These are phyloP conservation scores for Stylosanthes scabra DNA, from an alignment of 331 rosid genomes.

Conservation along the genomic window DNA sequence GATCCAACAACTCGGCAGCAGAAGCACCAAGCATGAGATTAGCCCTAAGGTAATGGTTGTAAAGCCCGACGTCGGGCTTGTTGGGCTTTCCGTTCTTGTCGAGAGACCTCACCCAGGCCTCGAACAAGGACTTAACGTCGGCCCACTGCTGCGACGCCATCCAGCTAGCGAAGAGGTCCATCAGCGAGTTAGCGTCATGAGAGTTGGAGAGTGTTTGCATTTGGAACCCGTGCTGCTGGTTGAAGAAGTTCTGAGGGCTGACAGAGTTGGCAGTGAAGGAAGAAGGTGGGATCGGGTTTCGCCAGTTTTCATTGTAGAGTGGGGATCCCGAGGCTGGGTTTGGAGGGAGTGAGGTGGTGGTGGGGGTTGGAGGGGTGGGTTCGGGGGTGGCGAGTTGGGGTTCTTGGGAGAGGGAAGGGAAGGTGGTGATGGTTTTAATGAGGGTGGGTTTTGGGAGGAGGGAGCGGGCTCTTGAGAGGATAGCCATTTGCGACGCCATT, in stretches of 20 bases:
- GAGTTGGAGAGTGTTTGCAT: slow-evolving; percentile 45
- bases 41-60: slow-evolving; percentile 80
- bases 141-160: slow-evolving; percentile 78
- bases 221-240: slow-evolving; percentile 47
- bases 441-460: slow-evolving; percentile 37
- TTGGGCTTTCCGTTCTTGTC: slow-evolving; percentile 85
- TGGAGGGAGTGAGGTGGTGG: slow-evolving; percentile 82
- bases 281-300: slow-evolving; percentile 50
- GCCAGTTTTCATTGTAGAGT: slow-evolving; percentile 89
- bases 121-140: slow-evolving; percentile 72
- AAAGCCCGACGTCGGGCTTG: slow-evolving; percentile 72
- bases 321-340: slow-evolving; percentile 91
- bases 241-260: slow-evolving; percentile 49
- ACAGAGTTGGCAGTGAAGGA: slow-evolving; percentile 35
- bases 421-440: slow-evolving; percentile 66
- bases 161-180: slow-evolving; percentile 65
- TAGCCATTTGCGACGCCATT: slow-evolving; percentile 85
- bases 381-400: slow-evolving; percentile 60
- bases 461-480: slow-evolving; percentile 62
- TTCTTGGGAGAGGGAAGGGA: slow-evolving; percentile 67
- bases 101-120: slow-evolving; percentile 73
- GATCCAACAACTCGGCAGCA: slow-evolving; percentile 66
- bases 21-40: slow-evolving; percentile 79
- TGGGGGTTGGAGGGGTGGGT: background rate
- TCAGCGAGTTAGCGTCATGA: slow-evolving; percentile 53